Percentiles rank a stretch among this genome's conserved stretches.
Conservation (phyloP, 2,329 filamentous ascomycete genomes). For the Penicillium crustosum region DNA sequence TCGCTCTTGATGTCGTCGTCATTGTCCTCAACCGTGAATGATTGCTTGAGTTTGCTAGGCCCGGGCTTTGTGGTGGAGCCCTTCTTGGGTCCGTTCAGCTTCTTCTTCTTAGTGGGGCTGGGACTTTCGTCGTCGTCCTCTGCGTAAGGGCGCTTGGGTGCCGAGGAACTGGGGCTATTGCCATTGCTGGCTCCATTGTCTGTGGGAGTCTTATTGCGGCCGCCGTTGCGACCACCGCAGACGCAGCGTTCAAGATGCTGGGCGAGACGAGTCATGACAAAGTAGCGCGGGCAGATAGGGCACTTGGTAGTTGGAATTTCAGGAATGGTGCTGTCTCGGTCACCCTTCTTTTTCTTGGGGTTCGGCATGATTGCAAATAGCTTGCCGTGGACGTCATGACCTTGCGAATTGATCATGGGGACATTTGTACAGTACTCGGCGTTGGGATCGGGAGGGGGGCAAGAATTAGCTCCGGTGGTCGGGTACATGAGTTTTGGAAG, state of each 20-base stretch:
- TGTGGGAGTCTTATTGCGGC: conserved; percentile 45
- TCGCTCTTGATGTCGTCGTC: conserved; percentile 39
- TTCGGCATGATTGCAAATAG: conserved; percentile 46
- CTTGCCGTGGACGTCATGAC: conserved; percentile 63
- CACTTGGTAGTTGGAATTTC: conserved; percentile 50
- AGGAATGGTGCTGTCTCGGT: conserved; percentile 26
- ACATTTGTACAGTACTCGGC: conserved; percentile 60
- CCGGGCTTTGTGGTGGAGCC: conserved; percentile 39
- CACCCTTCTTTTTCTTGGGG: conserved; percentile 46
- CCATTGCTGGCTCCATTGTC: conserved; percentile 46
- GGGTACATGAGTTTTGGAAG: conserved; percentile 61
- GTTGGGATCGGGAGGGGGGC: conserved; percentile 50
- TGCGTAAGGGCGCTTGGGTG: conserved; percentile 37
- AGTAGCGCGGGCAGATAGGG: conserved; percentile 60
- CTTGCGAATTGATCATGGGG: conserved; percentile 57
- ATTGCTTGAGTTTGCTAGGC: conserved; percentile 45
- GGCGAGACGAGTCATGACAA: conserved; percentile 61
- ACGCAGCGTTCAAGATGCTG: conserved; percentile 63
- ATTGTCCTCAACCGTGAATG: conserved; percentile 37
- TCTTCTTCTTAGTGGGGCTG: conserved; percentile 53
- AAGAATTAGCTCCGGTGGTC: conserved; percentile 51
- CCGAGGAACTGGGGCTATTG: conserved; percentile 36
- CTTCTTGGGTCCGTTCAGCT: conserved; percentile 42
- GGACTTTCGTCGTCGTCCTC: conserved; percentile 46
- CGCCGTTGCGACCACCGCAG: conserved; percentile 53